Conservation (phyloP, 1,284 basidiomycete genomes). For the Ceratobasidium sp. region DNA sequence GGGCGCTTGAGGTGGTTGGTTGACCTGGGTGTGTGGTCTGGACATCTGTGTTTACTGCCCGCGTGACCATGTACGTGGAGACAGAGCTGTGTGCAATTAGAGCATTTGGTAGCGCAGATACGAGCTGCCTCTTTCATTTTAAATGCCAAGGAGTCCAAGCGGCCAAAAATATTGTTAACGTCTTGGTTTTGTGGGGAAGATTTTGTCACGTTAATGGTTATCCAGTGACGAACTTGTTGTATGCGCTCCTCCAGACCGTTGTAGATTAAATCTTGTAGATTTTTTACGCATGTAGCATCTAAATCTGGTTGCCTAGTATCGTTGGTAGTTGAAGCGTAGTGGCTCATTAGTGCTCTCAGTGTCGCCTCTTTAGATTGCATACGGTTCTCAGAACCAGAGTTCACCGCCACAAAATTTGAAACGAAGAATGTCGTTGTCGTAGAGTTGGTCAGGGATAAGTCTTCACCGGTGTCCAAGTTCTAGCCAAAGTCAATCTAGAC, state of each 20-base stretch:
- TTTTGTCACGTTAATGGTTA: constrained; percentile 40
- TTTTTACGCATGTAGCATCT: constrained; percentile 17
- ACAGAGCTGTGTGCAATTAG: constrained; percentile 44
- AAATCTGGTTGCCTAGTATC: background rate
- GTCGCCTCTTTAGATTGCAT: constrained; percentile 1
- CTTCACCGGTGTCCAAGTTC: constrained; percentile 40
- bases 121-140: constrained; percentile 24
- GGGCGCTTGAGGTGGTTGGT: no score
- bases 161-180: constrained; percentile 30
- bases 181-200: constrained; percentile 42
- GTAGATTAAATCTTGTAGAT: constrained; percentile 28
- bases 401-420: constrained; percentile 1
- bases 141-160: constrained; percentile 31
- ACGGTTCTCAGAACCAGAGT: background rate
- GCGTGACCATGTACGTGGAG: constrained; percentile 41
- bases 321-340: no score
- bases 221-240: constrained; percentile 42
- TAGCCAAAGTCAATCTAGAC: background rate
- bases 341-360: background rate
- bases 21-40: no score
- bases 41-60: constrained; percentile 44
- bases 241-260: constrained; percentile 31
- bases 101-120: constrained; percentile 45
- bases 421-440: constrained; percentile 2
- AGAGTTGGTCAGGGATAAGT: no score